Conservation (phyloP, 768 basidiomycete genomes). For the Leccinum olivaceopallidum region DNA sequence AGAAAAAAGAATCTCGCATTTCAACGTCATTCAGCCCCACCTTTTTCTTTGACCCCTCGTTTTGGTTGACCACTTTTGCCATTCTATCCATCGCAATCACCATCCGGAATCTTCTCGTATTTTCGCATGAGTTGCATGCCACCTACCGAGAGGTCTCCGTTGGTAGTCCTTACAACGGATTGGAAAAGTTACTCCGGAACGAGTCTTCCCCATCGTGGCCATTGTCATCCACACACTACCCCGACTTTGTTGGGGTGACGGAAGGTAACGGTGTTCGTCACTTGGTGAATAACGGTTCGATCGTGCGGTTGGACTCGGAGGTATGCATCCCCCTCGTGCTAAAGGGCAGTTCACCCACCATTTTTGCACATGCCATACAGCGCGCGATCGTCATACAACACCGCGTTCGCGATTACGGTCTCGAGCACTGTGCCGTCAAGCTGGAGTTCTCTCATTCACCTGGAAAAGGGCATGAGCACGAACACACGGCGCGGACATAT, state of each 20-base stretch:
- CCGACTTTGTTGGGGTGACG: conserved; percentile 23
- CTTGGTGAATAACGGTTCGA: conserved; percentile 18
- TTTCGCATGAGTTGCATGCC: conserved; percentile 3
- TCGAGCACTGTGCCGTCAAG: conserved; percentile 21
- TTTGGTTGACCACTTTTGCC: conserved; percentile 22
- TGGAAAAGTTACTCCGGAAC: conserved; percentile 27
- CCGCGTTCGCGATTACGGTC: conserved; percentile 27
- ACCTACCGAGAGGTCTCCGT: conserved; percentile 13
- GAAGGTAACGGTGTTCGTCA: conserved; percentile 12
- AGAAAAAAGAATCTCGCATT: not conserved
- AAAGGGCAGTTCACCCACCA: not conserved
- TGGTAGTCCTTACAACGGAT: conserved; percentile 23
- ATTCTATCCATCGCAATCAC: conserved; percentile 21
- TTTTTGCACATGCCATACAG: conserved; percentile 1
- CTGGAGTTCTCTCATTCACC: conserved; percentile 8
- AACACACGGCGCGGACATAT: conserved; percentile 16
- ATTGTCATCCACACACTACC: conserved; percentile 20
- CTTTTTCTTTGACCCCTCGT: conserved; percentile 12
- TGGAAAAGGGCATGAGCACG: not conserved
- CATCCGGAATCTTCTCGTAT: conserved; percentile 23
- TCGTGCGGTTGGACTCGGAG: conserved; percentile 23
- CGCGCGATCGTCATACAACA: conserved; percentile 22
- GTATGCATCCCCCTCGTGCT: conserved; percentile 1
- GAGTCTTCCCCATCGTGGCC: conserved; percentile 31
- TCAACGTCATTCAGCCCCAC: not conserved